Conservation (phyloP, 371 early-diverging fungal species). For the Mucor sp. region DNA sequence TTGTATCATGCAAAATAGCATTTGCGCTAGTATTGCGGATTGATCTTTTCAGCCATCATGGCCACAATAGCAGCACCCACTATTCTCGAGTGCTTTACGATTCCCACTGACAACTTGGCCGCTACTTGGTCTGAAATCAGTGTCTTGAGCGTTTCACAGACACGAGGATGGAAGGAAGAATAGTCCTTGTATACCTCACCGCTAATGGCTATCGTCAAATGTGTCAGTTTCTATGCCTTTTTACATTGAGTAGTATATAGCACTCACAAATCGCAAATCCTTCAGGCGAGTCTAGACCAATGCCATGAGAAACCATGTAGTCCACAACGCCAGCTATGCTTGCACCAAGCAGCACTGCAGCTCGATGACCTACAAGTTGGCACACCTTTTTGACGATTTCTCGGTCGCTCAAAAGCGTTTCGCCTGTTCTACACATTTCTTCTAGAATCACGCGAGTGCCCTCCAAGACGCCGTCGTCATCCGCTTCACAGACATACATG, state of each 20-base stretch:
- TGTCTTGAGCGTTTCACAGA: slow-evolving; percentile 44
- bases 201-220: slow-evolving; percentile 34
- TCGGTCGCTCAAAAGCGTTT: slow-evolving; percentile 39
- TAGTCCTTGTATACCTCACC: slow-evolving; percentile 53
- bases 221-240: neutral
- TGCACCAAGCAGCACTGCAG: slow-evolving; percentile 44
- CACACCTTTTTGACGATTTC: slow-evolving; percentile 48
- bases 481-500: slow-evolving; percentile 65
- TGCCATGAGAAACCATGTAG: slow-evolving; percentile 37
- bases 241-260: neutral
- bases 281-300: slow-evolving; percentile 33
- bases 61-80: slow-evolving; percentile 56
- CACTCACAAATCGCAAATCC: slow-evolving; percentile 46
- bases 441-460: slow-evolving; percentile 49
- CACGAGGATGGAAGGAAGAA: slow-evolving; percentile 49
- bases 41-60: slow-evolving; percentile 52
- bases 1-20: neutral
- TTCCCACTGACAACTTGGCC: slow-evolving; percentile 42
- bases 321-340: slow-evolving; percentile 44
- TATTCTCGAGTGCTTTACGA: slow-evolving; percentile 49
- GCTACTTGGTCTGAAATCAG: slow-evolving; percentile 46
- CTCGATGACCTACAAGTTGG: slow-evolving; percentile 45
- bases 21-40: neutral
- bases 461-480: slow-evolving; percentile 33
- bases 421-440: slow-evolving; percentile 44